Conservation (phyloP, 345 rosid species). For the Citrus inodora region DNA sequence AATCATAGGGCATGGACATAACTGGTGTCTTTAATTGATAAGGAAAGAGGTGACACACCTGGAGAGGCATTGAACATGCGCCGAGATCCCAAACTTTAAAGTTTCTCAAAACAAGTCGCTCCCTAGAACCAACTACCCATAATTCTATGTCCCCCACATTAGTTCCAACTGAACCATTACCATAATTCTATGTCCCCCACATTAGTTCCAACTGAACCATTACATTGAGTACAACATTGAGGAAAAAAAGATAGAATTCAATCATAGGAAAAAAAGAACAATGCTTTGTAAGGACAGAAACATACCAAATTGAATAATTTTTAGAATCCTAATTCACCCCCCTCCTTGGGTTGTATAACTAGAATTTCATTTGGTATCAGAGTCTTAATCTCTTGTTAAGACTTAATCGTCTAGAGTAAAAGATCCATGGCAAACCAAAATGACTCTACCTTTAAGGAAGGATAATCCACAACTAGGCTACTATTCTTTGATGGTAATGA, state of each 20-base stretch:
- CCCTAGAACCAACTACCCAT: slow-evolving; percentile 92
- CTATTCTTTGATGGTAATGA: too few relatives aligned
- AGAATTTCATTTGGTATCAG: too few relatives aligned
- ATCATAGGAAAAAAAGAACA: slow-evolving; percentile 1
- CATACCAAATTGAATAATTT: background rate
- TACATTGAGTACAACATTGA: background rate
- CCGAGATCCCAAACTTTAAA: slow-evolving; percentile 92
- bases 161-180: slow-evolving; percentile 76
- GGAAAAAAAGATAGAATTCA: slow-evolving; percentile 16
- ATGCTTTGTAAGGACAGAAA: background rate
- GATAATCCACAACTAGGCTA: too few relatives aligned
- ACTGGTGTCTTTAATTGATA: background rate
- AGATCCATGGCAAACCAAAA: too few relatives aligned
- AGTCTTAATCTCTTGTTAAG: too few relatives aligned
- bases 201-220: slow-evolving; percentile 85
- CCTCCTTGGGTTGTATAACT: too few relatives aligned
- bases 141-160: slow-evolving; percentile 88
- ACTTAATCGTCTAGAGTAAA: too few relatives aligned
- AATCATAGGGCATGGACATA: slow-evolving; percentile 4
- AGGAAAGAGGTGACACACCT: slow-evolving; percentile 45
- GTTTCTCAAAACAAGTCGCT: slow-evolving; percentile 65
- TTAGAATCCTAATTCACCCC: too few relatives aligned
- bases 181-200: slow-evolving; percentile 79
- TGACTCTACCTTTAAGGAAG: too few relatives aligned
- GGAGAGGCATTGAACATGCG: slow-evolving; percentile 77